Evolutionary conservation across 495 filamentous ascomycete species (phyloP), one percentile per base, ranked within the genome.

Genomic region (Penicillium goetzii): DNA sequence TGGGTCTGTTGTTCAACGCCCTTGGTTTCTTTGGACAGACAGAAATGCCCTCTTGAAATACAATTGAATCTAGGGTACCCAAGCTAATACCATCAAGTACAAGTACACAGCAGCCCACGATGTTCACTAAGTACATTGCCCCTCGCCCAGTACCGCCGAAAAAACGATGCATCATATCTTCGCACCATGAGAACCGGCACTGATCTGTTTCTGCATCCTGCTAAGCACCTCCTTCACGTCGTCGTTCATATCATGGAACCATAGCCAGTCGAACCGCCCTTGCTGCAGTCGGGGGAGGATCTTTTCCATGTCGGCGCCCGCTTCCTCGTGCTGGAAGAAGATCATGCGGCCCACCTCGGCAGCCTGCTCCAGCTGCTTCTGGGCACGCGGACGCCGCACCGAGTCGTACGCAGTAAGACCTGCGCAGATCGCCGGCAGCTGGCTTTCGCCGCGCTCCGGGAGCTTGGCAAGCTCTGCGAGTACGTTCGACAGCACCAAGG

Each of bases 401-500:
- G 41, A 45, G 41, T 45, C 41, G 41, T 45, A 45, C 41, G 41
- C 41, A 21, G 41, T 6, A 6, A 9, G 5, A 11, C 41, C 19
- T 45, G 41, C 41, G 2, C 15, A 5, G 15, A 45, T 45, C 15
- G 41, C 19, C 41, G 41, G 5, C 2, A 21, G 8, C 19, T 45
- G 15, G 15, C 1, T 45, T 45, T 6, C 41, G 41, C 19, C 15
- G 15, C 15, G 41, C 15, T 45, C 19, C 41, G 15, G 15, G 41
- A 17, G 2, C 15, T 45, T 45, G 15, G 41, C 41, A 21, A 45
- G 41, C 41, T 32, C 23, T 17, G 53, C 80, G 14, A 88, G 69
- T 2, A 88, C 59, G 25, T 70, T 72, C 10, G 78, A 74, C 9
- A 89, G 64, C 8, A 87, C 70, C 40, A 78, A 78, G 34, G 83